phyloP scores from a whole-genome alignment of 2,329 filamentous ascomycete species.

The Neopestalotiopsis clavispora region DNA sequence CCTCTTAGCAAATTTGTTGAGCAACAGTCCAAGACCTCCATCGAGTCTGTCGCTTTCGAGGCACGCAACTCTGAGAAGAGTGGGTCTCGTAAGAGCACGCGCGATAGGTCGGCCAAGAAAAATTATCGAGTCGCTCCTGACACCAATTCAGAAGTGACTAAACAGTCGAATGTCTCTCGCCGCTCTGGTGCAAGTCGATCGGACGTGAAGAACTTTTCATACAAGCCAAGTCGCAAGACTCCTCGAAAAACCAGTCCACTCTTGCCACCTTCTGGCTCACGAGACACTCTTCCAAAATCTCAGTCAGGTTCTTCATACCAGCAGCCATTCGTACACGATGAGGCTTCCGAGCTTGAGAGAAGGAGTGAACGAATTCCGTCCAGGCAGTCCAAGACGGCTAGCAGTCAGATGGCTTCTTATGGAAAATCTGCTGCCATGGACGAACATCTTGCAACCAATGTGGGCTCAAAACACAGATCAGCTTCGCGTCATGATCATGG shows the following conservation, averaged over 20 bases:
- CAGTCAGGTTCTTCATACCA: not conserved
- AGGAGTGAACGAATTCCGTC: not conserved
- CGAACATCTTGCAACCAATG: not conserved
- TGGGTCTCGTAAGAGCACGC: not conserved
- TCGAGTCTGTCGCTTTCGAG: not conserved
- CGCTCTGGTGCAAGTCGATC: not conserved
- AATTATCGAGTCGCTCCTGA: not conserved
- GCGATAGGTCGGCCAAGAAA: not conserved
- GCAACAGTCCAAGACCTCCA: not conserved
- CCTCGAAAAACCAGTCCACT: conserved; percentile 3
- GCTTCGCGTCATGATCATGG: not conserved
- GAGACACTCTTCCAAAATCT: not conserved
- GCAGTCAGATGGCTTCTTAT: not conserved
- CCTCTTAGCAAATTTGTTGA: not conserved
- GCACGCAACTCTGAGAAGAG: not conserved
- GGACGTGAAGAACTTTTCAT: not conserved
- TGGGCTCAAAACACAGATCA: not conserved
- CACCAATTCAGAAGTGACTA: not conserved
- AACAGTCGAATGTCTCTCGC: not conserved
- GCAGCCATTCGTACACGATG: not conserved
- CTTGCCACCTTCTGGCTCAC: not conserved
- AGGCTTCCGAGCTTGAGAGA: not conserved
- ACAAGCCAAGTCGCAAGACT: not conserved
- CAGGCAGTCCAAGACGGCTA: not conserved
- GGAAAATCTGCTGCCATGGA: not conserved